A percentile compares a stretch with the other conserved stretches of the same genome.
Evolutionary conservation across 768 basidiomycete species (phyloP).

Genomic region (Solioccasus polychromus): DNA sequence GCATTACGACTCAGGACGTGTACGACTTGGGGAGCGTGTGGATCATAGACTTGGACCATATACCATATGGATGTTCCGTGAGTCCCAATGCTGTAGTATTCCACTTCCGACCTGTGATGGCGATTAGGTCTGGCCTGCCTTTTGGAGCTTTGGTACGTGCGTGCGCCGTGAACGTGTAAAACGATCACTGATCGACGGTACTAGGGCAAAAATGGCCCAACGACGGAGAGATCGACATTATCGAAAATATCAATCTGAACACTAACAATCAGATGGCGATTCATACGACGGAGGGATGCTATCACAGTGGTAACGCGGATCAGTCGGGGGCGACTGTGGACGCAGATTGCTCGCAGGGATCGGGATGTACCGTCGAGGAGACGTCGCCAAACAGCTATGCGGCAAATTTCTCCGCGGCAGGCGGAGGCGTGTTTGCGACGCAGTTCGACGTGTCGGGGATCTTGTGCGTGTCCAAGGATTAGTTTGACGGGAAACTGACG

Average conservation of each 20-base stretch:
- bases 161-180: not conserved
- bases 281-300: conserved; percentile 44
- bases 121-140: conserved; percentile 30
- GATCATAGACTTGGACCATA: conserved; percentile 44
- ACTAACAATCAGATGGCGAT: conserved; percentile 54
- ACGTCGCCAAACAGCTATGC: conserved; percentile 29
- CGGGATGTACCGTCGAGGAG: conserved; percentile 32
- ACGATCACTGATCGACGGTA: not conserved
- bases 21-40: conserved; percentile 46
- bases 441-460: conserved; percentile 62
- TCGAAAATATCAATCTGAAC: conserved; percentile 57
- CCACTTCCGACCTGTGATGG: conserved; percentile 3
- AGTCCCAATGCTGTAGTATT: conserved; percentile 17
- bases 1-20: conserved; percentile 41
- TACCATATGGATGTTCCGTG: conserved; percentile 60
- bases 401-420: conserved; percentile 25
- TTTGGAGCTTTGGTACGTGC: conserved; percentile 30
- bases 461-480: conserved; percentile 41
- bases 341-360: conserved; percentile 20
- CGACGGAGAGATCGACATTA: conserved; percentile 56
- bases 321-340: conserved; percentile 33
- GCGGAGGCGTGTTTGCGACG: conserved; percentile 68
- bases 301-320: conserved; percentile 25
- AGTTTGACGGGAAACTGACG: conserved; percentile 1
- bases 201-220: conserved; percentile 39